Conservation (phyloP, 2,329 filamentous ascomycete genomes). For the Allantophomopsis cytisporea region DNA sequence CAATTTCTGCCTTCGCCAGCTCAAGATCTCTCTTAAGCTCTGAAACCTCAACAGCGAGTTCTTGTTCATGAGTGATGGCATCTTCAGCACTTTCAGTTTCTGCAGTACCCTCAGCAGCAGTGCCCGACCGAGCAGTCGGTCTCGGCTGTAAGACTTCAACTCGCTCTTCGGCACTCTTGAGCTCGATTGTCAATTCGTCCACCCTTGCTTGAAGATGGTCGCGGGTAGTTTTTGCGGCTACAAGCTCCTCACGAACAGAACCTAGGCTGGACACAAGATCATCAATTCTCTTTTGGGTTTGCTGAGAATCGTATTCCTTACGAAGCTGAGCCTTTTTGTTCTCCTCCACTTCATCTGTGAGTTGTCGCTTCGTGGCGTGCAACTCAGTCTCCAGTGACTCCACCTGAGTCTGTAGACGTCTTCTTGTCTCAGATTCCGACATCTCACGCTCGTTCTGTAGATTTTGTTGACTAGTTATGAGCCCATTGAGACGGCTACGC, state of each 20-base stretch:
- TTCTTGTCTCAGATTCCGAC: constrained; percentile 66
- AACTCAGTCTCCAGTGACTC: constrained; percentile 74
- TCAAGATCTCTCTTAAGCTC: constrained; percentile 84
- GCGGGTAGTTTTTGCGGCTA: constrained; percentile 72
- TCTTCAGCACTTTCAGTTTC: constrained; percentile 34
- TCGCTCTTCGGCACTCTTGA: constrained; percentile 82
- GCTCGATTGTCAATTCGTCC: constrained; percentile 76
- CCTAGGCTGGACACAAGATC: constrained; percentile 73
- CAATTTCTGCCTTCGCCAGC: constrained; percentile 64
- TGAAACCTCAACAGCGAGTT: constrained; percentile 69
- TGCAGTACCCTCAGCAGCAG: constrained; percentile 24
- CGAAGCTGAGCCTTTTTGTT: constrained; percentile 69
- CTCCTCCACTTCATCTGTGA: constrained; percentile 73
- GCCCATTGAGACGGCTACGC: constrained; percentile 66
- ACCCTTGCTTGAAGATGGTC: constrained; percentile 84
- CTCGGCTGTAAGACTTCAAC: constrained; percentile 70
- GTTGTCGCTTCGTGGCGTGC: constrained; percentile 63
- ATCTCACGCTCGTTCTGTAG: constrained; percentile 87
- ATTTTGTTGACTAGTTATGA: constrained; percentile 74
- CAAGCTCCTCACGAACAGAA: constrained; percentile 73
- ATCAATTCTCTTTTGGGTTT: constrained; percentile 83
- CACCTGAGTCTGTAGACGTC: constrained; percentile 64
- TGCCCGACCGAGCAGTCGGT: constrained; percentile 46
- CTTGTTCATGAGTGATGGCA: constrained; percentile 56
- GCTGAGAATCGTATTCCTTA: constrained; percentile 81